Evolutionary conservation across 202 grass and related monocot genomes (phyloP).

Genomic region (Saccharum hybrid): DNA sequence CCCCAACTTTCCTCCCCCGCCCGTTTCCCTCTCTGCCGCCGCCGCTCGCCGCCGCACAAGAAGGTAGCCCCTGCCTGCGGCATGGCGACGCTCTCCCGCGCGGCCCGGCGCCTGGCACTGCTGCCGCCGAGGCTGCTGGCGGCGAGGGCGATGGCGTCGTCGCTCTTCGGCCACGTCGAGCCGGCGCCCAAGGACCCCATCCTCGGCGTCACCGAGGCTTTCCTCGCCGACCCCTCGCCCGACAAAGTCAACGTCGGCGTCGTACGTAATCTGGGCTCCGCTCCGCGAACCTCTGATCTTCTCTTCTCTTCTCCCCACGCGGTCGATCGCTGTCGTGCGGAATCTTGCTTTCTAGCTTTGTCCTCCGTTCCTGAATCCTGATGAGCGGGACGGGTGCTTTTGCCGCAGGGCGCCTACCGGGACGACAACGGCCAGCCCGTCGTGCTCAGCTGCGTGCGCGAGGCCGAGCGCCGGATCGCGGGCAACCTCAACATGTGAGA

Average conservation of each 20-base stretch:
- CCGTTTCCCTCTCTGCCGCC: not conserved
- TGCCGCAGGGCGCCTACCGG: constrained; percentile 82
- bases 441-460: constrained; percentile 86
- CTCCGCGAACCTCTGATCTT: not conserved
- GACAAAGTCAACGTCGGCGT: constrained; percentile 94
- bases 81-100: constrained; percentile 57
- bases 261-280: constrained; percentile 41
- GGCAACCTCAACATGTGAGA: constrained; percentile 87
- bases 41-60: not conserved
- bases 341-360: constrained; percentile 22
- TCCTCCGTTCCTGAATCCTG: not conserved
- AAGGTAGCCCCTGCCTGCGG: not conserved
- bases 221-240: constrained; percentile 81
- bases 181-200: constrained; percentile 95
- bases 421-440: constrained; percentile 90
- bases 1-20: too few relatives aligned
- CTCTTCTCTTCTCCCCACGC: not conserved
- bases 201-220: constrained; percentile 95
- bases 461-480: constrained; percentile 81
- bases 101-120: constrained; percentile 24
- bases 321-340: not conserved
- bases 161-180: constrained; percentile 78
- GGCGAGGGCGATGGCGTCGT: constrained; percentile 74
- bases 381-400: not conserved
- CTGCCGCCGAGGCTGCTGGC: not conserved